Conservation (phyloP, 176 grass and related monocot species). For the Oryza australiensis region DNA sequence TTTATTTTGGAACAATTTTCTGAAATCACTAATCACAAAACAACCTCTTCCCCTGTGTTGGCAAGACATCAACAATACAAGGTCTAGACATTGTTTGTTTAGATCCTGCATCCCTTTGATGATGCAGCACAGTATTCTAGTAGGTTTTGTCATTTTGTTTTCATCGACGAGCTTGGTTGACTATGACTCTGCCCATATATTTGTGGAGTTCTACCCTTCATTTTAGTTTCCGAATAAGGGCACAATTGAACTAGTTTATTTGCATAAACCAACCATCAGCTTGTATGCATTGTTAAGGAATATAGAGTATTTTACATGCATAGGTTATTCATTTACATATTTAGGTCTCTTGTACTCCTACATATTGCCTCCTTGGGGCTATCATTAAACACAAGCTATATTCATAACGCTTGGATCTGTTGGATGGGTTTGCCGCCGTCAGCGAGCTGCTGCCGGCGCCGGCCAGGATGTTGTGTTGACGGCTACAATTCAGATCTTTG, state of each 20-base stretch:
- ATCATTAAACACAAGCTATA: too few relatives aligned
- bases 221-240: too few relatives aligned
- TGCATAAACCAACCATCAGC: neutral
- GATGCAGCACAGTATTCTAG: neutral
- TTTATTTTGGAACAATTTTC: slow-evolving; percentile 18
- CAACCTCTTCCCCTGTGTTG: neutral
- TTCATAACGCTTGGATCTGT: too few relatives aligned
- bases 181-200: neutral
- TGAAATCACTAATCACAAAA: neutral
- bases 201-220: neutral
- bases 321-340: too few relatives aligned
- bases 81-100: slow-evolving; percentile 13
- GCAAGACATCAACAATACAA: neutral
- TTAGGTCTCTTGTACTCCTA: too few relatives aligned
- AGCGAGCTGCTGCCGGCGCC: too few relatives aligned
- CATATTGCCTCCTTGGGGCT: too few relatives aligned
- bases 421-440: too few relatives aligned
- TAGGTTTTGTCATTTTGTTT: neutral
- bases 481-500: too few relatives aligned
- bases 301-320: too few relatives aligned
- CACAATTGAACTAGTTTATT: neutral
- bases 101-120: neutral
- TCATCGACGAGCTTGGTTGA: neutral
- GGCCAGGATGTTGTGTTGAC: too few relatives aligned
- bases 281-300: neutral